Evolutionary conservation across 2,329 filamentous ascomycete species (phyloP), one percentile per base, ranked within the genome.

Genomic region (Fusarium burgessii): DNA sequence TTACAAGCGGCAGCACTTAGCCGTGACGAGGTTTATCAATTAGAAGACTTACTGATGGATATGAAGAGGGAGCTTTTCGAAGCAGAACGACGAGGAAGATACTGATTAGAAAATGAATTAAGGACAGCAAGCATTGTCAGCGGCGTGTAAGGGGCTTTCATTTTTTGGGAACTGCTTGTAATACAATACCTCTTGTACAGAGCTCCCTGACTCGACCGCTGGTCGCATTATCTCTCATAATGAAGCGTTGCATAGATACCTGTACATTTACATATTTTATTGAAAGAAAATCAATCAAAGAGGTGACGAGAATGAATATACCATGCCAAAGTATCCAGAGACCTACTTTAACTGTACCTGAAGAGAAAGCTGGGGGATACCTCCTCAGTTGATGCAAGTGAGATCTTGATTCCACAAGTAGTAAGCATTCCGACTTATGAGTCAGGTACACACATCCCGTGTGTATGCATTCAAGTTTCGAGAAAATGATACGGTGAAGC

Each of bases 21-120:
- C 18, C 85, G 88, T 14, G 84, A 88, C 14, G 90, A 93, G 66
- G 88, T 94, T 57, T 86, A 90, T 64, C 86, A 91, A 77, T 86
- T 96, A 71, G 93, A 96, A 76, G 91, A 95, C 77, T 82, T 93
- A 74, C 85, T 96, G 77, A 93, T 95, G 83, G 92, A 95, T 78
- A 89, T 95, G 71, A 91, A 92, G 79, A 86, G 88, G 69, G 90
- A 92, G 78, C 85, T 95, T 55, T 92, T 92, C 78, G 89, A 91
- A 60, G 93, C 93, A 18, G 90, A 90, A 74, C 84, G 84, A 74
- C 86, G 92, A 67, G 86, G 88, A 40, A 80, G 86, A 64, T 70
- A 82, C 49, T 75, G 33, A 80, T 55, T 47, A 35, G 70, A 58
- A 43, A 47, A 58, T 68, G 57, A 63, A 49, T 54, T 41, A 46